phyloP scores from a whole-genome alignment of 2,329 filamentous ascomycete species.

The Arthrobotrys musiformis region DNA sequence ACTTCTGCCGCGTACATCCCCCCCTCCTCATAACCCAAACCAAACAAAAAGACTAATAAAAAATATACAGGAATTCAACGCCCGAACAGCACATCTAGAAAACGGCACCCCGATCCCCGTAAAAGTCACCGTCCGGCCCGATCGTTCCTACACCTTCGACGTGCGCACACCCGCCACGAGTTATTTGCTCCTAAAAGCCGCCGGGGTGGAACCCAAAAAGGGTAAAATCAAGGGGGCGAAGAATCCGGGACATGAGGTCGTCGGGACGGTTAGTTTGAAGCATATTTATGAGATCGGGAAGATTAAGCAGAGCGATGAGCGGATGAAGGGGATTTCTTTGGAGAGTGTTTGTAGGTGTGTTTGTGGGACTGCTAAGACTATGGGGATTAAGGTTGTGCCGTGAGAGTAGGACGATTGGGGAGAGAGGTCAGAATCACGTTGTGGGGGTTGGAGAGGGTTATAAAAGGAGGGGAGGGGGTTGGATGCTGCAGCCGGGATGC shows the following conservation, averaged over 20 bases:
- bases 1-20: constrained; percentile 91
- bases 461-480: no score
- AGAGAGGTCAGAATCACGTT: no score
- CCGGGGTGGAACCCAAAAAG: constrained; percentile 77
- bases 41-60: neutral
- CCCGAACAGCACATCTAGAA: constrained; percentile 84
- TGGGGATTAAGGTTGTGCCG: constrained; percentile 77
- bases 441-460: no score
- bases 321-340: constrained; percentile 76
- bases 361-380: constrained; percentile 78
- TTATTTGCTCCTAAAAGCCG: constrained; percentile 85
- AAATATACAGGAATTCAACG: constrained; percentile 86
- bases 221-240: constrained; percentile 79
- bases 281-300: constrained; percentile 97
- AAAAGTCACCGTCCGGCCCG: constrained; percentile 88
- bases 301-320: constrained; percentile 81
- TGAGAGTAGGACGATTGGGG: constrained; percentile 62
- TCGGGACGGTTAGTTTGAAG: constrained; percentile 86
- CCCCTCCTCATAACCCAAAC: neutral
- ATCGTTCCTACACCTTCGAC: constrained; percentile 92
- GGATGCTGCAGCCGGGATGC: no score
- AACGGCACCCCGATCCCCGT: constrained; percentile 88
- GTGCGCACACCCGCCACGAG: constrained; percentile 94
- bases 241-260: constrained; percentile 76
- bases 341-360: constrained; percentile 78